A percentile compares a stretch with the other conserved stretches of the same genome.
Conservation (phyloP, 2,329 filamentous ascomycete genomes). For the Chaetomium sp. region DNA sequence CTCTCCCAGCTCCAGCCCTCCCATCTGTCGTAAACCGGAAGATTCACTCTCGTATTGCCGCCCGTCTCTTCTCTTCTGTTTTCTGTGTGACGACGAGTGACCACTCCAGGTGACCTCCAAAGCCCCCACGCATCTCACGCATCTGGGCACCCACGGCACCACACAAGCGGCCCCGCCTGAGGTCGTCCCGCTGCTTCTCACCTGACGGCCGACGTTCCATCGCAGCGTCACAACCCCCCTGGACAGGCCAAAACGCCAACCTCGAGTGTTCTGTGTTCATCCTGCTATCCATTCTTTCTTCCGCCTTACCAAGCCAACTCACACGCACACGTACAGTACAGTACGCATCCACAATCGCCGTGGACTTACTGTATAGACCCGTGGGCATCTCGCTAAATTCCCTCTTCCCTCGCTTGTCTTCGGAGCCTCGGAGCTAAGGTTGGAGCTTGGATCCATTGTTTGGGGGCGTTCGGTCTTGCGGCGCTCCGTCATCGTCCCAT, state of each 20-base stretch:
- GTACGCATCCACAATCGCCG: too few relatives aligned
- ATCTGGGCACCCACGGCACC: not conserved
- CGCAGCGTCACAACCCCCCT: slow-evolving; percentile 8
- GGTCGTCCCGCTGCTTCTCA: slow-evolving; percentile 1
- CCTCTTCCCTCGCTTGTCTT: too few relatives aligned
- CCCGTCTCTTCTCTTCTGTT: not conserved
- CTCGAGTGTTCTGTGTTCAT: not conserved
- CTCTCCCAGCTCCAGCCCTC: too few relatives aligned
- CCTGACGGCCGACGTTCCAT: slow-evolving; percentile 13
- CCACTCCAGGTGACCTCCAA: not conserved
- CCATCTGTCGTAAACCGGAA: too few relatives aligned
- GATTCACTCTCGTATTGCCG: too few relatives aligned
- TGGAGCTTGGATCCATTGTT: not conserved
- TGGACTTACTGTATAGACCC: too few relatives aligned
- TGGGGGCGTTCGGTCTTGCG: not conserved
- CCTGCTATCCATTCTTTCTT: too few relatives aligned
- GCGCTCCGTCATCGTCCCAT: slow-evolving; percentile 5
- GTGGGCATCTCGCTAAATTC: too few relatives aligned
- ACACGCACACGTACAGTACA: too few relatives aligned
- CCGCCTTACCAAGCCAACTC: too few relatives aligned
- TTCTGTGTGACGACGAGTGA: not conserved
- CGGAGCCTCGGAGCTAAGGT: too few relatives aligned
- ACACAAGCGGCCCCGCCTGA: slow-evolving; percentile 12
- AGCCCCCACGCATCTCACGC: not conserved
- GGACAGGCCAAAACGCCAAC: slow-evolving; percentile 5